Evolutionary conservation across 2,329 filamentous ascomycete genomes (phyloP).

Genomic region (Colletotrichum tropicale): DNA sequence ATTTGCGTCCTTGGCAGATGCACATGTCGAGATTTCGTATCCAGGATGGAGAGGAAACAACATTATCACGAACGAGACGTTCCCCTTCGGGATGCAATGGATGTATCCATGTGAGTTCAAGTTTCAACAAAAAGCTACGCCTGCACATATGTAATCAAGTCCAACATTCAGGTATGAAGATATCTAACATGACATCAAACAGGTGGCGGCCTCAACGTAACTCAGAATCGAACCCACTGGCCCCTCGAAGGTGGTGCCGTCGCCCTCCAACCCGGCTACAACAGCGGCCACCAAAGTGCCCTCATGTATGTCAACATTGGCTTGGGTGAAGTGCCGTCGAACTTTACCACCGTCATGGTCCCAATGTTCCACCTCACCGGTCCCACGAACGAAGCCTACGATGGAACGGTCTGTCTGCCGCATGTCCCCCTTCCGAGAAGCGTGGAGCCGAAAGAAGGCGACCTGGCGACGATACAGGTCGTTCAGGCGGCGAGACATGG

Average conservation of each 20-base stretch:
- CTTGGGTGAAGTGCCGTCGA: slow-evolving; percentile 63
- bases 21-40: slow-evolving; percentile 66
- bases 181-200: not conserved
- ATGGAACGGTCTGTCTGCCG: slow-evolving; percentile 72
- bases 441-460: slow-evolving; percentile 62
- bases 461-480: slow-evolving; percentile 75
- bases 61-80: slow-evolving; percentile 64
- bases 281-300: slow-evolving; percentile 68
- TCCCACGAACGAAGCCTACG: slow-evolving; percentile 65
- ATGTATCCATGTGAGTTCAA: slow-evolving; percentile 71
- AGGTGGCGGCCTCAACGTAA: slow-evolving; percentile 74
- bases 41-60: slow-evolving; percentile 71
- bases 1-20: not conserved
- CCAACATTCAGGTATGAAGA: too few relatives aligned
- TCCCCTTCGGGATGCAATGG: slow-evolving; percentile 72
- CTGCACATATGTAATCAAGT: rapidly evolving
- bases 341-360: slow-evolving; percentile 71
- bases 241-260: slow-evolving; percentile 69
- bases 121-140: rapidly evolving
- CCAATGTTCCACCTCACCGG: slow-evolving; percentile 69
- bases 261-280: slow-evolving; percentile 75
- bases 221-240: slow-evolving; percentile 73
- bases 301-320: slow-evolving; percentile 77
- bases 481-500: slow-evolving; percentile 72
- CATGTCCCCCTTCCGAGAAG: slow-evolving; percentile 70